Evolutionary conservation across 805 yeast genomes (phyloP), one percentile per base, ranked within the genome.

Genomic region (Candida khao-thaluensis): DNA sequence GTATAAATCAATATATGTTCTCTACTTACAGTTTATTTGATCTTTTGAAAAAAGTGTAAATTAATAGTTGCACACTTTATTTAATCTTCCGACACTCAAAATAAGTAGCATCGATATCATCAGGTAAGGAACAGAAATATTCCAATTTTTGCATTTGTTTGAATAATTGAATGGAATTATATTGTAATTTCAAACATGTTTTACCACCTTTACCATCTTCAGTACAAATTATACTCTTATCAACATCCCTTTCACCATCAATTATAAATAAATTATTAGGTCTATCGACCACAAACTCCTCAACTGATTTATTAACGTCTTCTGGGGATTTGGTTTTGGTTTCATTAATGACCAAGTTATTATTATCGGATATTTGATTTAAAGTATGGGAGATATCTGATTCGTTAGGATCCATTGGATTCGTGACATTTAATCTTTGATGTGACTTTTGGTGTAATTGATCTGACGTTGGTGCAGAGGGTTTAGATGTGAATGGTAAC

Each of bases 111-210:
- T 63, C 64, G 17, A 73, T 59, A 26, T 72, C 72, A 30, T 70
- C 66, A 4, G 78, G 76, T 27, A 73, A 60, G 1, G 76, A 70
- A 47, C 79, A 74, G 47, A 72, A 73, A 51, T 70, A 74, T 29
- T 71, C 74, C 52, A 68, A 57, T 16, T 59, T 61, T 42, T 74
- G 79, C 78, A 74, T 73, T 17, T 63, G 65, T 42, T 64, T 71
- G 59, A 74, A 74, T 39, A 74, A 54, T 27, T 66, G 60, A 20
- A 72, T 56, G 17, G 70, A 68, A 35, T 66, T 64, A 35, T 47
- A 47, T 23, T 56, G 59, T 35, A 74, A 55, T 43, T 69, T 71
- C 40, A 73, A 53, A 47, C 79, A 74, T 3, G 76, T 71, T 46
- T 72, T 69, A 18, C 76, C 75, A 7, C 74, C 75, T 23, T 52